Evolutionary conservation across 345 rosid genomes (phyloP), one percentile per base, ranked within the genome.

Genomic region (Rhodomyrtus tomentosa): DNA sequence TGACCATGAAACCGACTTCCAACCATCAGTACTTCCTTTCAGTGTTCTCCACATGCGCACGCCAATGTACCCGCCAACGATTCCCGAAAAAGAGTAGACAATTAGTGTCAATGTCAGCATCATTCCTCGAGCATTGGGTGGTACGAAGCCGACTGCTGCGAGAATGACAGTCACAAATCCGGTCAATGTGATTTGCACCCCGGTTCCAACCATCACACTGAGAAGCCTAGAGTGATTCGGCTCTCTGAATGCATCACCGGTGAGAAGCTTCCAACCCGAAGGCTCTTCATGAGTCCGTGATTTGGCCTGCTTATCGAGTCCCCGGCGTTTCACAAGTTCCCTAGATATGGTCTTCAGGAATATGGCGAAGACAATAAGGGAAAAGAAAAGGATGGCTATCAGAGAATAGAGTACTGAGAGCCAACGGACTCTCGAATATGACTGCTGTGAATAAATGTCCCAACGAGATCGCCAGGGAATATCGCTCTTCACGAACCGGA

Each of bases 241-340:
- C 40, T 54, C 85, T 76, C 58, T 74, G 80, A 86, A 83, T 21
- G 25, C 80, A 73, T 86, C 83, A 1, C 85, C 55, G 4, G 22
- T 76, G 5, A 54, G 50, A 36, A 81, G 86, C 50, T 86, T 72
- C 83, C 85, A 94, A 27, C 95, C 92, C 55, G 93, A 91, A 58
- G 92, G 86, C 90, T 95, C 96, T 88, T 95, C 95, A 20, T 91
- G 90, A 89, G 93, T 91, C 92, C 92, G 95, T 68, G 93, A 93
- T 82, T 95, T 91, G 16, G 96, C 94, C 83, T 94, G 96, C 88
- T 93, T 93, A 87, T 95, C 94, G 6, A 92, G 90, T 85, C 92
- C 98, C 93, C 87, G 93, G 52, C 91, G 89, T 38, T 59, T 62
- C 7, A 82, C 27, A 4, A 82, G 82, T n/a, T 53, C 68, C 82